Conservation (phyloP, 2,329 filamentous ascomycete genomes). For the Pestalotiopsis sp. region DNA sequence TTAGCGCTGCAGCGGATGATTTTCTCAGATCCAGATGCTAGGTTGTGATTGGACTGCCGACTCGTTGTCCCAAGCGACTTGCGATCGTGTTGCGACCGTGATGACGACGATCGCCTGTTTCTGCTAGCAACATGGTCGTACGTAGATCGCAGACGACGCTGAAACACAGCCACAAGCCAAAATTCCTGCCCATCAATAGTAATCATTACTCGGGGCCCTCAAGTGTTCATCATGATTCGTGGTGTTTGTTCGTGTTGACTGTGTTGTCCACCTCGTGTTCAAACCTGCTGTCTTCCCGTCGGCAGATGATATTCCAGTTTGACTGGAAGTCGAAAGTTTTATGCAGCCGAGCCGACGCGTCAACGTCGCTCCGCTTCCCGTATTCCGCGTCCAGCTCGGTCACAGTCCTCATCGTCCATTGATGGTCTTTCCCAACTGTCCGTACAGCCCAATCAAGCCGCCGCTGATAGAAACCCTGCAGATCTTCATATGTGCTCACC, state of each 20-base stretch:
- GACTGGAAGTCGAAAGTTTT: conserved; percentile 6
- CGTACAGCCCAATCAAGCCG: not conserved
- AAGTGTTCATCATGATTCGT: not conserved
- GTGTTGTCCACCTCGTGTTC: not conserved
- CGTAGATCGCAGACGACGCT: not conserved
- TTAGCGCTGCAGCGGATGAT: not conserved
- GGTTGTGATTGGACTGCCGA: not conserved
- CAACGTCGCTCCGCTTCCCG: not conserved
- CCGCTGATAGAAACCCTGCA: not conserved
- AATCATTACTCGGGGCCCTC: not conserved
- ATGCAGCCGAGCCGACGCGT: not conserved
- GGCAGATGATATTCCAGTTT: not conserved
- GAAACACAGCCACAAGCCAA: not conserved
- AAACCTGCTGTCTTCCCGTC: not conserved
- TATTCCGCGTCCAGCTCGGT: not conserved
- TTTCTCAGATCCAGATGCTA: not conserved
- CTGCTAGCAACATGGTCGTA: not conserved
- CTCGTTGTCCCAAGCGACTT: not conserved
- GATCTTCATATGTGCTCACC: conserved; percentile 1
- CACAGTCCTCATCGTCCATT: not conserved
- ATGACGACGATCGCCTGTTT: not conserved
- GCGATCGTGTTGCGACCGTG: not conserved
- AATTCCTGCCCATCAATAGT: not conserved
- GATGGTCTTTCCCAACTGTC: not conserved
- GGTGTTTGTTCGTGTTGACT: not conserved